A percentile compares a stretch with the other conserved stretches of the same genome.
These are phyloP conservation scores for Metarhizium album DNA, from an alignment of 2,329 filamentous ascomycete species.

Conservation along the genomic window DNA sequence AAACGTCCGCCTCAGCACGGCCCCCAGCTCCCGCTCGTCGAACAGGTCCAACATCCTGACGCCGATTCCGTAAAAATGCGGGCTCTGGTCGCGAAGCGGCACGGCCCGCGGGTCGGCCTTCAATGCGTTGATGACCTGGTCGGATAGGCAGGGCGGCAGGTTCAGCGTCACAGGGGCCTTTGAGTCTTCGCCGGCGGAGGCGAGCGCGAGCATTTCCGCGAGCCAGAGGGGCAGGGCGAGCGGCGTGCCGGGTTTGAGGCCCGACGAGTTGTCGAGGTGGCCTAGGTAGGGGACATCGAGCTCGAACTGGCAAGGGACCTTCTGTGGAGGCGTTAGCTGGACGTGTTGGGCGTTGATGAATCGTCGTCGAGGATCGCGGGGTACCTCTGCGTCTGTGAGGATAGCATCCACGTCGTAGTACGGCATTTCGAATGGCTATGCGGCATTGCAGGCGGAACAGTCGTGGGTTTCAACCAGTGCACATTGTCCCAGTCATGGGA, in stretches of 20 bases:
- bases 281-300: constrained; percentile 79
- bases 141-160: constrained; percentile 65
- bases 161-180: constrained; percentile 67
- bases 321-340: constrained; percentile 38
- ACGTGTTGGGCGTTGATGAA: not conserved
- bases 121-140: constrained; percentile 75
- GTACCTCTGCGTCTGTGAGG: constrained; percentile 71
- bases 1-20: constrained; percentile 68
- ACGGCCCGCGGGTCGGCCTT: constrained; percentile 84
- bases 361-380: not conserved
- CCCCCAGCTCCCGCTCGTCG: constrained; percentile 67
- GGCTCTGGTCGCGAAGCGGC: constrained; percentile 69
- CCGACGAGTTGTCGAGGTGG: constrained; percentile 72
- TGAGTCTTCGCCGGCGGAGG: constrained; percentile 34
- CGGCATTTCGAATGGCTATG: constrained; percentile 36
- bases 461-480: not conserved
- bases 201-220: constrained; percentile 81
- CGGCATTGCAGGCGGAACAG: not conserved
- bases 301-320: constrained; percentile 92
- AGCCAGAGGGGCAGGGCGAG: constrained; percentile 88
- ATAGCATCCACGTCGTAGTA: constrained; percentile 84
- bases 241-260: constrained; percentile 71
- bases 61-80: constrained; percentile 80
- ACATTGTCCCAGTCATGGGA: too few relatives aligned
- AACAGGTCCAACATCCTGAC: constrained; percentile 83